Base-by-base conservation (phyloP, 1,139 yeast genomes). In the Candida smagusa region DNA sequence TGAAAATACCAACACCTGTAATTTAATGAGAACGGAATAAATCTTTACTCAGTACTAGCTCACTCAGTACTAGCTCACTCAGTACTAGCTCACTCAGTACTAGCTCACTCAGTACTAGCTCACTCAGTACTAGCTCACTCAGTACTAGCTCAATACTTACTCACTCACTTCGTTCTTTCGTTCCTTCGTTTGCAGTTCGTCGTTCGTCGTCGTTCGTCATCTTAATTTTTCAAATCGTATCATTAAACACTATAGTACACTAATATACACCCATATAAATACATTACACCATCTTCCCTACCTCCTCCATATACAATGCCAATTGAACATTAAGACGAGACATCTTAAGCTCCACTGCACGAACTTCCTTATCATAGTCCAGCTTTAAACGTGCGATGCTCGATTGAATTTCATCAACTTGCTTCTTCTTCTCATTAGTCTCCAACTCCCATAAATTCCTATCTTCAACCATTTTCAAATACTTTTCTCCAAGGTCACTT, bases 261-360 rank as follows among this genome's bases (percentile, higher is more conserved):
- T 38, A 38, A 12, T 34, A 38, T 38, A 38, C 41, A 38, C 33
- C 12, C 13, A 23, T 23, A 23, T 23, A n/a, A 23, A 9, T 27
- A 27, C 34, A 22, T 22, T 12, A n/a, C n/a, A 49, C 55, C 42
- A 66, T 58, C 48, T 63, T 66, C 31, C 65, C 66, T 63, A 78
- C 68, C 41, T 76, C 80, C 38, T 59, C 61, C 43, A 78, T 47
- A 48, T 79, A 79, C 33, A 64, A 48, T 40, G 62, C 64, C 27
- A 82, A 63, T 46, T 77, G 83, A 2, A 76, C 63, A 48, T 75
- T 76, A 40, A 84, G 63, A 41, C 73, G 68, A 26, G 74, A 74
- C 28, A 80, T 67, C 47, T 81, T 84, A 35, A 68, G 53, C 39
- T 73, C 76, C 8, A 81, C 72, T 28, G 69, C 75, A 41, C 74